phyloP scores from a whole-genome alignment of 2,329 filamentous ascomycete species.

The Colletotrichum shisoi region DNA sequence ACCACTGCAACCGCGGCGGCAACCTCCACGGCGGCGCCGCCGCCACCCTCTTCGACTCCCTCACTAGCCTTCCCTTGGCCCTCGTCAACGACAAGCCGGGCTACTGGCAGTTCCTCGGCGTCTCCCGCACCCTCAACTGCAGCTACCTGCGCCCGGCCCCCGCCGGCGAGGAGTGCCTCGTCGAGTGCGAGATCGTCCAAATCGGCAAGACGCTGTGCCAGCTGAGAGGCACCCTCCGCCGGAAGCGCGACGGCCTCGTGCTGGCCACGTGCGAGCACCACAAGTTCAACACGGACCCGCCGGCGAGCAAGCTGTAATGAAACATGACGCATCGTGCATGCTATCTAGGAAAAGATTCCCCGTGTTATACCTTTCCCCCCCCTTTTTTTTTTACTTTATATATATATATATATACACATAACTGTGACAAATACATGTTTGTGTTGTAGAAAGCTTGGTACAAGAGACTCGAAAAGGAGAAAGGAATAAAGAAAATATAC shows the following conservation, averaged over 20 bases:
- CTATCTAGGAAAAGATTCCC: no score
- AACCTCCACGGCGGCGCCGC: constrained; percentile 71
- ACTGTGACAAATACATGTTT: no score
- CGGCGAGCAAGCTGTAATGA: constrained; percentile 44
- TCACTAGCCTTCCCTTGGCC: constrained; percentile 66
- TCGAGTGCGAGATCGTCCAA: constrained; percentile 67
- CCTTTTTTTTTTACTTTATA: no score
- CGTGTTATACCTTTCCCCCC: no score
- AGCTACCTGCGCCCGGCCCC: constrained; percentile 72
- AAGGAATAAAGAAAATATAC: neutral
- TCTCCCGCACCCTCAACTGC: constrained; percentile 70
- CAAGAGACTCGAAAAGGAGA: neutral
- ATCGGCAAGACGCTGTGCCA: constrained; percentile 63
- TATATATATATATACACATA: no score
- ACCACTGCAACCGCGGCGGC: constrained; percentile 61
- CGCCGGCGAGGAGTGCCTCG: constrained; percentile 57
- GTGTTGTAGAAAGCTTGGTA: neutral
- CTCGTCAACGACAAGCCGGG: constrained; percentile 63
- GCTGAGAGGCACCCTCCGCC: constrained; percentile 63
- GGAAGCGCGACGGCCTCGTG: constrained; percentile 60
- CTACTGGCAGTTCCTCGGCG: constrained; percentile 69
- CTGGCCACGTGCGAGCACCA: constrained; percentile 69
- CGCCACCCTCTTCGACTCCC: constrained; percentile 72
- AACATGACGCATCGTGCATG: no score
- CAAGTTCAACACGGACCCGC: constrained; percentile 67